A percentile compares a stretch with the other conserved stretches of the same genome.
These are phyloP conservation scores for Phaffia tasmanica DNA, from an alignment of 768 basidiomycete genomes.

Conservation along the genomic window DNA sequence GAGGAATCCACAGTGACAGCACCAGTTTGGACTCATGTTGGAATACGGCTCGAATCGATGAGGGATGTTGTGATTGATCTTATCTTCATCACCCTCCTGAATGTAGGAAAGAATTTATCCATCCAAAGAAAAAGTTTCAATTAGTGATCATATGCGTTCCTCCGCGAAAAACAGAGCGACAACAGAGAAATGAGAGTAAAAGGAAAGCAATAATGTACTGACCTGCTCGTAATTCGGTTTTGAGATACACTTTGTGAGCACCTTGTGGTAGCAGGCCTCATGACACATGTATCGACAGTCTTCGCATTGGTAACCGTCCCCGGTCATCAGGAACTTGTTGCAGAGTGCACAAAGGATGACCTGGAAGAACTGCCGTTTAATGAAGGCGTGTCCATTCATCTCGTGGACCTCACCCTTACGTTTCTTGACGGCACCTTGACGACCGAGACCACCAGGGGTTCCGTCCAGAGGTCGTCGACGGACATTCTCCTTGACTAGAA, in stretches of 20 bases:
- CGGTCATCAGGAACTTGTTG: slow-evolving; percentile 92
- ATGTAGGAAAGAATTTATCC: slow-evolving; percentile 4
- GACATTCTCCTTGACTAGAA: slow-evolving; percentile 88
- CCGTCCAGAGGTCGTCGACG: slow-evolving; percentile 83
- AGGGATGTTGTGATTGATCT: slow-evolving; percentile 97
- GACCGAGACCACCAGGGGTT: slow-evolving; percentile 77
- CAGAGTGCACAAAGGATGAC: slow-evolving; percentile 98
- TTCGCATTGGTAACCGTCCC: slow-evolving; percentile 96
- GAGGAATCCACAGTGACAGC: slow-evolving; percentile 98
- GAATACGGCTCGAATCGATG: slow-evolving; percentile 95
- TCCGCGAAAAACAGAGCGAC: neutral
- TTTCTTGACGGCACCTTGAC: slow-evolving; percentile 95
- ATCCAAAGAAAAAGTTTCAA: neutral
- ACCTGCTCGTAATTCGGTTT: slow-evolving; percentile 83
- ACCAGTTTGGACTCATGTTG: slow-evolving; percentile 97
- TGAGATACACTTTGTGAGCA: slow-evolving; percentile 97
- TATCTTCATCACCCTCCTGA: slow-evolving; percentile 92
- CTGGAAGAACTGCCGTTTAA: slow-evolving; percentile 95
- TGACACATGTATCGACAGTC: slow-evolving; percentile 98
- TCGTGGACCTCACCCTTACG: slow-evolving; percentile 97
- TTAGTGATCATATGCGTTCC: neutral
- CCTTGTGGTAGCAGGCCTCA: slow-evolving; percentile 97
- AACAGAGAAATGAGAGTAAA: neutral
- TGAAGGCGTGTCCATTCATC: slow-evolving; percentile 98
- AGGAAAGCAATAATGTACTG: slow-evolving; percentile 37